Percentiles rank a stretch among this genome's conserved stretches.
Conservation (phyloP, 257 asterid species). For the Lycium barbarum region DNA sequence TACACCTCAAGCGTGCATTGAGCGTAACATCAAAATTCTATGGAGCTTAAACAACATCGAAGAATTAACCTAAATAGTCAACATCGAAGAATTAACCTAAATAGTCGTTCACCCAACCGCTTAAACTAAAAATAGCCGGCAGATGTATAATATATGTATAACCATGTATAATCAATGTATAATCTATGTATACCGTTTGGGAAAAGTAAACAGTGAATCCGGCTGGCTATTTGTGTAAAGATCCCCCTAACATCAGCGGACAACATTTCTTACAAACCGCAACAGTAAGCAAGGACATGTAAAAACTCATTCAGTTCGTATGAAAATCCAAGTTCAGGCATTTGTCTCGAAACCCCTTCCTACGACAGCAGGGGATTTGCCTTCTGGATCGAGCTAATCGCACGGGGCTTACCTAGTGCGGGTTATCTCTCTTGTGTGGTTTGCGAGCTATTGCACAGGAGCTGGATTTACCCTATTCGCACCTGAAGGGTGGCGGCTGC, state of each 20-base stretch:
- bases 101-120: background rate
- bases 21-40: background rate
- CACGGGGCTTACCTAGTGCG: too few relatives aligned
- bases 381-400: too few relatives aligned
- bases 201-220: background rate
- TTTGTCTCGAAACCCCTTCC: background rate
- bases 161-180: background rate
- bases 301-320: background rate
- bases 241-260: background rate
- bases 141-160: background rate
- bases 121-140: background rate
- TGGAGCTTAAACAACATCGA: background rate
- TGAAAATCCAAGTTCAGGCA: background rate
- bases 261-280: background rate
- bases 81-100: background rate
- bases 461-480: too few relatives aligned
- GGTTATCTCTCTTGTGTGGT: too few relatives aligned
- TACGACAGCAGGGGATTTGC: too few relatives aligned
- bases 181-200: background rate
- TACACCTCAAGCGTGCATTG: background rate
- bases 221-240: background rate
- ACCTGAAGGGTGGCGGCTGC: too few relatives aligned
- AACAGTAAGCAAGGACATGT: background rate
- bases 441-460: too few relatives aligned
- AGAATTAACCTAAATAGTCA: background rate